Evolutionary conservation across 1,284 basidiomycete genomes (phyloP).

Genomic region (Phaffia rhodozyma): DNA sequence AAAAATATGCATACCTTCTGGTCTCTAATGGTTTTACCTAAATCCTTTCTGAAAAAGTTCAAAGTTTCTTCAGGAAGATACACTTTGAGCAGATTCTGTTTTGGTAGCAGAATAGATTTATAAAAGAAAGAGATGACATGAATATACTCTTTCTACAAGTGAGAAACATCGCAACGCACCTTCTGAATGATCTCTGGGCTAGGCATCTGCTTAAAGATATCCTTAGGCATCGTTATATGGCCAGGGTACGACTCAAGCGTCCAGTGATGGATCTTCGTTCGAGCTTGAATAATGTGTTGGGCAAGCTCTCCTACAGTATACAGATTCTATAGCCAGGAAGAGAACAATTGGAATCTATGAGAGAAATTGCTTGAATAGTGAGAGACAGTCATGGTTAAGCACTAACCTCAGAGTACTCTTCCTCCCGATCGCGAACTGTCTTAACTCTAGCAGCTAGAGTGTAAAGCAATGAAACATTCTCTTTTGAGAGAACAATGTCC

Average conservation of each 20-base stretch:
- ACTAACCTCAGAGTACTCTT: constrained; percentile 54
- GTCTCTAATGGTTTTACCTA: constrained; percentile 31
- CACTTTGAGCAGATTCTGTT: constrained; percentile 49
- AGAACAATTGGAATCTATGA: neutral
- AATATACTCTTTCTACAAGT: constrained; percentile 10
- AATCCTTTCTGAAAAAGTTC: constrained; percentile 39
- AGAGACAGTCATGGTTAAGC: neutral
- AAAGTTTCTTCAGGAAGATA: constrained; percentile 53
- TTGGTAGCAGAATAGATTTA: neutral
- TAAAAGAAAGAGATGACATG: neutral
- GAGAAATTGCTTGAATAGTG: neutral
- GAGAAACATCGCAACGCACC: constrained; percentile 26
- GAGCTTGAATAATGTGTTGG: constrained; percentile 66
- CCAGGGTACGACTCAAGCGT: constrained; percentile 65
- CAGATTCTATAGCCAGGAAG: constrained; percentile 49
- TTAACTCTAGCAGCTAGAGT: constrained; percentile 74
- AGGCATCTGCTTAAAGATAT: constrained; percentile 50
- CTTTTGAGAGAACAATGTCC: constrained; percentile 54
- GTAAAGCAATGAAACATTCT: constrained; percentile 73
- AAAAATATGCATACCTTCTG: neutral
- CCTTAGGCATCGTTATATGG: constrained; percentile 63
- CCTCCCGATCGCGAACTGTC: constrained; percentile 61
- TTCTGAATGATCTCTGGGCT: constrained; percentile 16
- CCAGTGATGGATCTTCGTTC: constrained; percentile 59
- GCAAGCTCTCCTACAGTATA: constrained; percentile 82